Evolutionary conservation across 2,329 filamentous ascomycete genomes (phyloP), one percentile per base, ranked within the genome.

Genomic region (Fusarium camptoceras): DNA sequence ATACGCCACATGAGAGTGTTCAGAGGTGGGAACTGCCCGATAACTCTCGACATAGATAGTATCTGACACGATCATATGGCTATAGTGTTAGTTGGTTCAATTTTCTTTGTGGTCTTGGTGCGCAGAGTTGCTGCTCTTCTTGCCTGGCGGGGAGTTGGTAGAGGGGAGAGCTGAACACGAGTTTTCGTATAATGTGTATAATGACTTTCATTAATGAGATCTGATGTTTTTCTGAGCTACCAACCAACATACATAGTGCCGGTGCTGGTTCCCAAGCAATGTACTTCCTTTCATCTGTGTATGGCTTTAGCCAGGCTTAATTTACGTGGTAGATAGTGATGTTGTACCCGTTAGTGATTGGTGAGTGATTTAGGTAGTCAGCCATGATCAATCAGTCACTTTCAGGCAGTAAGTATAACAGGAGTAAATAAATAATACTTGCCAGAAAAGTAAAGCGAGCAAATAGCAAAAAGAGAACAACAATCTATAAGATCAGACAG

Each of bases 1-100:
- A 74, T 18, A 62, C 34, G 16, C 22, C 46, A 2, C 61, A 56
- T 18, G 56, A 61, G 28, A 56, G 25, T 27, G 46, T 48, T 5
- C 73, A 72, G 31, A 59, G 73, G 39, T 75, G 73, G 73, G 73
- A 75, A 53, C 59, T 75, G 4, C 67, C 71, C 5, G 73, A 71
- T 27, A 75, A 73, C 41, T 71, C 69, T 27, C 59, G 53, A 27
- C 57, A 59, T n/a, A 34, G 31, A 25, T 64, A 64, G 12, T 1
- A 1, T 2, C 2, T 9, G 0, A 4, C 5, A 18, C 6, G 4
- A 8, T 5, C 11, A 9, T 1, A 14, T 18, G 6, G 20, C 14
- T 4, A 1, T 8, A 6, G 2, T 24, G 6, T 22, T 10, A 5
- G 14, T 28, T 18, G n/a, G 34, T 14, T 14, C 14, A 30, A 24